phyloP scores from a whole-genome alignment of 345 rosid genomes.

The Moricandia moricandioides region DNA sequence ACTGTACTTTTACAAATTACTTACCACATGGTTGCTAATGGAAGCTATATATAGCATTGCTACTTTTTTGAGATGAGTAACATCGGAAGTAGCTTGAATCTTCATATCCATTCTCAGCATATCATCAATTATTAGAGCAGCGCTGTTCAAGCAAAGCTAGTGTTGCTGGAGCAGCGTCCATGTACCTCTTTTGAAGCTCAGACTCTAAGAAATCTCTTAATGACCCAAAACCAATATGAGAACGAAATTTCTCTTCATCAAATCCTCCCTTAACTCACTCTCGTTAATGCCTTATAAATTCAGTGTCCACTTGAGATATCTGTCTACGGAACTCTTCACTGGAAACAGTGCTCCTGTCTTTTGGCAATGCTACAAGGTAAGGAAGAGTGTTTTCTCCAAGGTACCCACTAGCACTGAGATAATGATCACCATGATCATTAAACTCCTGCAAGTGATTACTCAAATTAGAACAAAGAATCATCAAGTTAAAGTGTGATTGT shows the following conservation, averaged over 20 bases:
- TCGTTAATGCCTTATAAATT: conserved; percentile 61
- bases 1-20: conserved; percentile 13
- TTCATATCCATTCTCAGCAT: conserved; percentile 66
- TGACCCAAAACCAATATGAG: conserved; percentile 72
- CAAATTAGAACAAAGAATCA: background rate
- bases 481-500: background rate
- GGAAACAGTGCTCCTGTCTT: conserved; percentile 70
- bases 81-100: conserved; percentile 85
- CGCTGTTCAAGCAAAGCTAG: conserved; percentile 96
- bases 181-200: conserved; percentile 92
- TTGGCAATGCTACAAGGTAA: conserved; percentile 84
- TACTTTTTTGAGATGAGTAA: conserved; percentile 77
- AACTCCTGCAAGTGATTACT: conserved; percentile 59
- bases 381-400: conserved; percentile 87
- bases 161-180: conserved; percentile 92
- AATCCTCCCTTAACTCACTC: conserved; percentile 87
- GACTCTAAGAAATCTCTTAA: conserved; percentile 80
- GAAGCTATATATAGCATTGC: conserved; percentile 87
- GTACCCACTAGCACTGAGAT: conserved; percentile 90
- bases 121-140: conserved; percentile 63
- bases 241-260: conserved; percentile 80
- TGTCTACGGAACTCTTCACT: conserved; percentile 90
- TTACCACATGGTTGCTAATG: conserved; percentile 84
- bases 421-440: conserved; percentile 71
- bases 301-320: conserved; percentile 75